These are phyloP conservation scores for Candida piceae DNA, from an alignment of 805 yeast genomes.

Conservation along the genomic window DNA sequence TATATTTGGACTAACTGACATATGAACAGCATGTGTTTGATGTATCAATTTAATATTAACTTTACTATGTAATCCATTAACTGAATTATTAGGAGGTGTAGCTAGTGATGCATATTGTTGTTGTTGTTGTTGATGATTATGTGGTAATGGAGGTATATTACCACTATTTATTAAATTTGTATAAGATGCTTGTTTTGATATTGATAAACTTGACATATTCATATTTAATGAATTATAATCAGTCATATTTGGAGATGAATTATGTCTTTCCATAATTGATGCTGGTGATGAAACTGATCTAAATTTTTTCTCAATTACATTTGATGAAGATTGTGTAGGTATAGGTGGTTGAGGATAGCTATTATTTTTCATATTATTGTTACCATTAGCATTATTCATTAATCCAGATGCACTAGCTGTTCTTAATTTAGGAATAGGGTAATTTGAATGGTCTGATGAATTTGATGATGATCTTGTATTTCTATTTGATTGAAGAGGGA, in stretches of 20 bases:
- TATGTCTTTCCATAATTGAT: conserved; percentile 7
- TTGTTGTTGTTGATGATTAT: conserved; percentile 4
- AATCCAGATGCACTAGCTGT: conserved; percentile 24
- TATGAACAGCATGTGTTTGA: conserved; percentile 52
- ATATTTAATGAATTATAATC: conserved; percentile 2
- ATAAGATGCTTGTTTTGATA: conserved; percentile 6
- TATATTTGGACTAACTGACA: conserved; percentile 46
- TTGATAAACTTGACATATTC: conserved; percentile 14
- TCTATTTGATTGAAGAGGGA: conserved; percentile 6
- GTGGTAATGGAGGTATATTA: conserved; percentile 1
- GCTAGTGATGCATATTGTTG: neutral
- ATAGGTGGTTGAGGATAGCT: conserved; percentile 24
- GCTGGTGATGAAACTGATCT: too few relatives aligned
- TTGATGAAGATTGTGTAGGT: conserved; percentile 1
- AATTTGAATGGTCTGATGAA: conserved; percentile 17
- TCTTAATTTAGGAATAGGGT: conserved; percentile 22
- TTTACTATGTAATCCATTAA: too few relatives aligned
- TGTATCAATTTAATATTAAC: conserved; percentile 30
- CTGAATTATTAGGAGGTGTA: neutral
- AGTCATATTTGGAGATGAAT: conserved; percentile 2
- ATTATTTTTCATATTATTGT: too few relatives aligned
- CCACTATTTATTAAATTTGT: neutral
- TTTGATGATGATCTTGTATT: conserved; percentile 22
- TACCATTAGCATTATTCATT: too few relatives aligned
- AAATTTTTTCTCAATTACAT: too few relatives aligned